Conservation (phyloP, 1,284 basidiomycete genomes). For the Rhodotorula sp. region DNA sequence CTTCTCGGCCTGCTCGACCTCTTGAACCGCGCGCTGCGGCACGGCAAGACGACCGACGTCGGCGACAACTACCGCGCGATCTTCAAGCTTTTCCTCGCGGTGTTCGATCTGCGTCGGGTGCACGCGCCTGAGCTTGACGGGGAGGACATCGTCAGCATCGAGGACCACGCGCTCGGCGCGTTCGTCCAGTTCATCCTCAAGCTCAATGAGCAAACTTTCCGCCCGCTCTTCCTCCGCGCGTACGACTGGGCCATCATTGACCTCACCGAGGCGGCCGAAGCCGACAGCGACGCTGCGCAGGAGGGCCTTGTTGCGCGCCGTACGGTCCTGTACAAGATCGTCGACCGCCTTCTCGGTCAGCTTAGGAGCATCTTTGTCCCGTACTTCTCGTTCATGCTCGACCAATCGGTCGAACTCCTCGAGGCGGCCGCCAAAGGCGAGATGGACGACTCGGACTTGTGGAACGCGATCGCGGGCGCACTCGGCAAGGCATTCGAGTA, state of each 20-base stretch:
- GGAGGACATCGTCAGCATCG: conserved; percentile 50
- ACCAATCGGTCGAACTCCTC: conserved; percentile 68
- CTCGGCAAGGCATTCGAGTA: conserved; percentile 70
- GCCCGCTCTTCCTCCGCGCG: conserved; percentile 84
- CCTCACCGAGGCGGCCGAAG: conserved; percentile 55
- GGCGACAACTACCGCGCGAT: conserved; percentile 69
- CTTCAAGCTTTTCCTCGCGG: conserved; percentile 80
- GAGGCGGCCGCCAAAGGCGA: conserved; percentile 55
- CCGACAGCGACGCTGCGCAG: conserved; percentile 1
- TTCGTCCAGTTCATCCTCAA: conserved; percentile 90
- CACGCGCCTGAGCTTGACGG: conserved; percentile 51
- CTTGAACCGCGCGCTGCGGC: conserved; percentile 61
- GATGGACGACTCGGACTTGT: conserved; percentile 56
- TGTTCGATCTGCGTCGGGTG: conserved; percentile 65
- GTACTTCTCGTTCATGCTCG: conserved; percentile 76
- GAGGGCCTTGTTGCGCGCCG: conserved; percentile 55
- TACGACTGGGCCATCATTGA: conserved; percentile 92
- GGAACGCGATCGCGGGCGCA: conserved; percentile 66
- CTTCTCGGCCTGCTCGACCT: conserved; percentile 40
- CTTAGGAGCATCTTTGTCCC: conserved; percentile 92
- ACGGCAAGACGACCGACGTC: conserved; percentile 66
- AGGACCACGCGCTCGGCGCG: conserved; percentile 61
- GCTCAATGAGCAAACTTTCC: conserved; percentile 89
- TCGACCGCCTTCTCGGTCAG: conserved; percentile 71
- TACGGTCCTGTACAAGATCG: conserved; percentile 71